Base-by-base conservation (phyloP, 2,329 filamentous ascomycete genomes). In the Arthroderma sp. region DNA sequence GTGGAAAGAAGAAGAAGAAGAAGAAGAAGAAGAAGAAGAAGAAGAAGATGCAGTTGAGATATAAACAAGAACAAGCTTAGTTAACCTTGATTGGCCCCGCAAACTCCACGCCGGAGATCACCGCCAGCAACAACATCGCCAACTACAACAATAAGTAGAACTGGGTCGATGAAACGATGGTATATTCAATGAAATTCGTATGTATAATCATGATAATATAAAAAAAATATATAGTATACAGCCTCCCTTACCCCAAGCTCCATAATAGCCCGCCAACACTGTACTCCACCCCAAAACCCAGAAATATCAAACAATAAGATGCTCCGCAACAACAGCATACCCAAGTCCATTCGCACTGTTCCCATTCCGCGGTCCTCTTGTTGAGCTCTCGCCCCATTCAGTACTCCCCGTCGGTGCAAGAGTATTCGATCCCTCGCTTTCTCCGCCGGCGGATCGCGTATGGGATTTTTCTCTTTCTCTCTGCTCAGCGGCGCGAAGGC, bases 241-340 rank as follows among this genome's bases (percentile, higher is more conserved):
- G 15, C 15, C 15, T 22, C 15, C 15, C 15, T 22, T 22, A 22
- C 15, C 15, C 15, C 15, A 22, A 22, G 15, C 15, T 22, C 15
- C 15, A 22, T 22, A 22, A 22, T 3, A 22, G 3, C 15, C 15
- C 15, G 15, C 15, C 15, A 22, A 22, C 15, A 22, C 15, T 22
- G 15, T 22, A 22, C 15, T 1, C 15, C 15, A 22, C 3, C 15
- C 15, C 15, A 1, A 22, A 22, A 22, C 15, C 15, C 15, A 22
- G 15, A 22, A 22, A 22, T 22, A 22, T 46, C 44, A 51, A 36
- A 51, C 47, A 29, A 50, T 47, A 34, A 51, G 28, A 31, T 49
- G 44, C 29, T 49, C 45, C 22, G 46, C 40, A 10, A 46, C 30
- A 30, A 45, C 48, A 11, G 39, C 49, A 36, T 50, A 48, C 15